phyloP scores from a whole-genome alignment of 2,329 filamentous ascomycete species.

The Diplocarpon mali region DNA sequence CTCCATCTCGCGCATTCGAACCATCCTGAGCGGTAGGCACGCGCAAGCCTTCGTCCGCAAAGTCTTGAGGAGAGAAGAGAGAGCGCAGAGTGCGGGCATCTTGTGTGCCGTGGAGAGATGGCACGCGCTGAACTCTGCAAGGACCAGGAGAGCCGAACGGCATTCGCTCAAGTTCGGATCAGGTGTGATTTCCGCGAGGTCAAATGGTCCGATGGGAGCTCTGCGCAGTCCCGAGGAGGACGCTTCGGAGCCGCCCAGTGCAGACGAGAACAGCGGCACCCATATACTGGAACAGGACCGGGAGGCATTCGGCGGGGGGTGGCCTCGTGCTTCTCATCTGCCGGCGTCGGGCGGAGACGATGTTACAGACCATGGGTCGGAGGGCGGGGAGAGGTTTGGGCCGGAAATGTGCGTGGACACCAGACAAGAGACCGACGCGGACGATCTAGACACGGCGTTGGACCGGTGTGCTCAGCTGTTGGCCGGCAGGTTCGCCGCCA shows the following conservation, averaged over 20 bases:
- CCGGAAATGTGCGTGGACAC: background rate
- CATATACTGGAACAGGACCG: too few species aligned
- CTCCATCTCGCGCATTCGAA: slow-evolving; percentile 49
- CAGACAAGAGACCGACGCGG: background rate
- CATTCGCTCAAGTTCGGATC: background rate
- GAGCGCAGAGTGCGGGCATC: slow-evolving; percentile 1
- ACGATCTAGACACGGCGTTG: background rate
- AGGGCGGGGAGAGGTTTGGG: background rate
- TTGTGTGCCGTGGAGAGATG: background rate
- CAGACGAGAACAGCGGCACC: too few species aligned
- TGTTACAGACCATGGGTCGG: background rate
- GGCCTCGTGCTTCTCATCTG: too few species aligned
- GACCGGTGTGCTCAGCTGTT: slow-evolving; percentile 12
- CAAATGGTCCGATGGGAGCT: too few species aligned
- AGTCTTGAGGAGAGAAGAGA: slow-evolving; percentile 13
- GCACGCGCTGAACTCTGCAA: background rate
- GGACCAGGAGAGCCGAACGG: background rate
- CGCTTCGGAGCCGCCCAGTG: too few species aligned
- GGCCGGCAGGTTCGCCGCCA: slow-evolving; percentile 42
- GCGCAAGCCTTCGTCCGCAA: slow-evolving; percentile 9
- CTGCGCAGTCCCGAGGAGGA: too few species aligned
- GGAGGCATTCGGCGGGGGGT: too few species aligned
- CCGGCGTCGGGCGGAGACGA: background rate
- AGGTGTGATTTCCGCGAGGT: too few species aligned
- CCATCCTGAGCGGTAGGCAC: slow-evolving; percentile 4